Percentiles rank a stretch among this genome's conserved stretches.
These are phyloP conservation scores for Quercus phellos DNA, from an alignment of 331 rosid species.

Conservation along the genomic window DNA sequence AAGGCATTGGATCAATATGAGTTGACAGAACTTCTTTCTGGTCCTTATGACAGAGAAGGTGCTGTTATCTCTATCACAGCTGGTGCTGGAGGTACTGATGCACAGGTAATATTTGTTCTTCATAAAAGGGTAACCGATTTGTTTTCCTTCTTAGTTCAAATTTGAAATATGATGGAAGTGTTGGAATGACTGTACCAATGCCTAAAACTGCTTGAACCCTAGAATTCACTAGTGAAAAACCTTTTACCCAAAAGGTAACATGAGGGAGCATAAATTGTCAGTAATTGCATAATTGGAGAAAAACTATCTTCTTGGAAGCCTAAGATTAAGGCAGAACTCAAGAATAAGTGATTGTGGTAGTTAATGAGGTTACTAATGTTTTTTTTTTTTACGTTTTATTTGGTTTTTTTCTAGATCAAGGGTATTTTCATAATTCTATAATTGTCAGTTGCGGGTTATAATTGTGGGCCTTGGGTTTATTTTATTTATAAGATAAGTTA, in stretches of 20 bases:
- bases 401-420: too few species aligned
- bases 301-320: too few species aligned
- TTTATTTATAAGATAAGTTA: too few species aligned
- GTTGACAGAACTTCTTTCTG: slow-evolving; percentile 90
- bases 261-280: not conserved
- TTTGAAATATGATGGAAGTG: not conserved
- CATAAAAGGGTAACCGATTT: slow-evolving; percentile 10
- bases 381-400: too few species aligned
- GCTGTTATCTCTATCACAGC: slow-evolving; percentile 81
- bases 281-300: too few species aligned
- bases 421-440: too few species aligned
- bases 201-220: not conserved
- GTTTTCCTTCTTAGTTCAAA: slow-evolving; percentile 1
- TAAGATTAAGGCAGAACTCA: too few species aligned
- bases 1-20: slow-evolving; percentile 79
- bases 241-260: not conserved
- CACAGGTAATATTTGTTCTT: slow-evolving; percentile 63
- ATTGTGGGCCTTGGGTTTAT: too few species aligned
- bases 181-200: not conserved
- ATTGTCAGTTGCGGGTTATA: too few species aligned
- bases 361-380: too few species aligned
- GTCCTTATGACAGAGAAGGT: slow-evolving; percentile 93
- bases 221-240: not conserved
- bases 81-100: slow-evolving; percentile 98
- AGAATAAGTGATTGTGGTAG: too few species aligned